phyloP scores from a whole-genome alignment of 306 rosid genomes.

The Citrullus colocynthis region DNA sequence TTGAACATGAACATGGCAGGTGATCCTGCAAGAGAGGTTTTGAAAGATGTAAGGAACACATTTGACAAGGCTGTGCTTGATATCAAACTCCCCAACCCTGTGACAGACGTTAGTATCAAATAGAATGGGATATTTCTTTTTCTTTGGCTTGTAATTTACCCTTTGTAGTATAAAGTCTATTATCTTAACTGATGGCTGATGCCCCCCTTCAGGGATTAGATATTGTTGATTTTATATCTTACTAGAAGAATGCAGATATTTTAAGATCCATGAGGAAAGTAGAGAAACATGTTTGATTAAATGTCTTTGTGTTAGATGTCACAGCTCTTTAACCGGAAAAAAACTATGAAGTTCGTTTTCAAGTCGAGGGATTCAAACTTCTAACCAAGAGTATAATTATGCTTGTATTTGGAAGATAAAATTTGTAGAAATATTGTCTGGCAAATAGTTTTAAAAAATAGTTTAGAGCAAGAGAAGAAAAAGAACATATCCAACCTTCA shows the following conservation, averaged over 20 bases:
- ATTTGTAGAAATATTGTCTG: too few relatives aligned
- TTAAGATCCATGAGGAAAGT: too few relatives aligned
- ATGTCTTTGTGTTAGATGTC: not conserved
- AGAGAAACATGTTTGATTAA: not conserved
- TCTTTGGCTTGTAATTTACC: not conserved
- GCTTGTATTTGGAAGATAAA: too few relatives aligned
- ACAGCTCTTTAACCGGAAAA: too few relatives aligned
- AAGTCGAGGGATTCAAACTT: too few relatives aligned
- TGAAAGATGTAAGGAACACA: constrained; percentile 58
- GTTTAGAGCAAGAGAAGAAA: not conserved
- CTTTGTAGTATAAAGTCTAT: too few relatives aligned
- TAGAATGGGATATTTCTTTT: not conserved
- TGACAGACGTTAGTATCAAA: constrained; percentile 17
- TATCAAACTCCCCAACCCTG: constrained; percentile 23
- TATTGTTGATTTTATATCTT: not conserved
- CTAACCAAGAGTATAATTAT: too few relatives aligned
- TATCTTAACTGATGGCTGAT: not conserved
- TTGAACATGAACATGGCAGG: constrained; percentile 25
- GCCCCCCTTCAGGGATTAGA: not conserved
- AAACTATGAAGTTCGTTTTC: too few relatives aligned
- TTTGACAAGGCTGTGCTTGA: constrained; percentile 52
- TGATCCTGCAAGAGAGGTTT: constrained; percentile 45
- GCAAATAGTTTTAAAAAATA: too few relatives aligned
- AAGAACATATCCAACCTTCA: not conserved
- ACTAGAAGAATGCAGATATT: too few relatives aligned